Base-by-base conservation (phyloP, 192 early-diverging fungal genomes). In the Linnemannia hyalina region DNA sequence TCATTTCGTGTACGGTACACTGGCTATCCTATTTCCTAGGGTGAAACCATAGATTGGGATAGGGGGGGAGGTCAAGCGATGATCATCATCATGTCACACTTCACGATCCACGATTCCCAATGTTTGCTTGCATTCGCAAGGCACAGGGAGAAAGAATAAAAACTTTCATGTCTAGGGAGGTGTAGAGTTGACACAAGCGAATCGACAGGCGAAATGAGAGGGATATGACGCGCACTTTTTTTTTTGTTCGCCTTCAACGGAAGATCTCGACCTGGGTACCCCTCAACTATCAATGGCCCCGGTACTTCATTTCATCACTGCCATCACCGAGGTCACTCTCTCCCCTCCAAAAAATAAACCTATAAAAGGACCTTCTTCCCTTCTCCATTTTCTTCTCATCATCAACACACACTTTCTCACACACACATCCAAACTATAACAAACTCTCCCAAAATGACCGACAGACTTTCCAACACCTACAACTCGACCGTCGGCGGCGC, bases 401-500 rank as follows among this genome's bases (percentile, higher is more conserved):
- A 78, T n/a, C 63, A 38, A 54, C 68, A 36, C 26, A 57, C 72
- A 57, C 35, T 70, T 49, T 26, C 65, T 68, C 23, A 74, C 65
- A 69, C 22, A 80, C 73, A 80, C 55, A 60, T 52, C 16, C 16
- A 73, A 20, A 71, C 52, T 65, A 73, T 35, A 54, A 35, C 38
- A 26, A 29, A 47, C 69, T 69, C 29, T 46, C n/a, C 6, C 73
- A 75, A 74, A 15, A 81, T 81, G 80, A 75, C 80, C 68, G 80
- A 81, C 47, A 74, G 74, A 70, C 73, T 81, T 32, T 76, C 75
- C 74, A 82, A 76, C 80, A 82, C 80, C 54, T 76, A 82, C 63
- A 82, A 87, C 74, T 78, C 88, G 63, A 55, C 80, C 68, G 65
- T 85, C 46, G 90, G 88, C 40, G 60, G 71, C 47, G 85, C 82